A percentile compares a stretch with the other conserved stretches of the same genome.
phyloP scores from a whole-genome alignment of 305 asterid species.

The Fraxinus nigra region DNA sequence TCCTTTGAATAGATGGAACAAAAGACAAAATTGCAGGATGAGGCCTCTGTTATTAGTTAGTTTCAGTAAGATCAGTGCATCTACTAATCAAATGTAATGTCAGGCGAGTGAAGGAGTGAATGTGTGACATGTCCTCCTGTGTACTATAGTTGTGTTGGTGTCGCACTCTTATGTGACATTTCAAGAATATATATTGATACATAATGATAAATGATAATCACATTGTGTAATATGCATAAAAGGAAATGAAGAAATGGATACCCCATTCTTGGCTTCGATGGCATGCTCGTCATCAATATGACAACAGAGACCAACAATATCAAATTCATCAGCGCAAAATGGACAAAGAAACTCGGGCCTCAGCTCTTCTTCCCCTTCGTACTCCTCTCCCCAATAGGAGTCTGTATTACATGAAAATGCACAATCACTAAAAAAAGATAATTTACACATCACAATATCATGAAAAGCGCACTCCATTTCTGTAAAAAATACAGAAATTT shows the following conservation, averaged over 20 bases:
- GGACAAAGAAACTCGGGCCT: slow-evolving; percentile 74
- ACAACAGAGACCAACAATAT: slow-evolving; percentile 84
- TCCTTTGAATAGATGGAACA: neutral
- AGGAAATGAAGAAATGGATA: slow-evolving; percentile 18
- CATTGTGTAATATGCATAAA: neutral
- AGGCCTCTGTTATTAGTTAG: neutral
- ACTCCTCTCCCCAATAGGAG: slow-evolving; percentile 57
- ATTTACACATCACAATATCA: slow-evolving; percentile 3
- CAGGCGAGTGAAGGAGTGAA: neutral
- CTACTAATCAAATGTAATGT: neutral
- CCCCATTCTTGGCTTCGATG: slow-evolving; percentile 79
- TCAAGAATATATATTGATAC: neutral
- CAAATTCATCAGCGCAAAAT: slow-evolving; percentile 80
- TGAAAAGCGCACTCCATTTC: neutral
- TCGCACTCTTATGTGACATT: neutral
- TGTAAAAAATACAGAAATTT: neutral
- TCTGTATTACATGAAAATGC: slow-evolving; percentile 35
- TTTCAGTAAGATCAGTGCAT: neutral
- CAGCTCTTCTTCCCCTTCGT: slow-evolving; percentile 56
- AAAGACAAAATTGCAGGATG: neutral
- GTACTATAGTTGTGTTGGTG: neutral
- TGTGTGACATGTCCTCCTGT: neutral
- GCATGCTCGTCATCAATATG: slow-evolving; percentile 86
- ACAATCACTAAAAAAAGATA: slow-evolving; percentile 14
- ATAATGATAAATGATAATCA: neutral